phyloP scores from a whole-genome alignment of 441 rosid genomes.

The Erysimum cheiri region DNA sequence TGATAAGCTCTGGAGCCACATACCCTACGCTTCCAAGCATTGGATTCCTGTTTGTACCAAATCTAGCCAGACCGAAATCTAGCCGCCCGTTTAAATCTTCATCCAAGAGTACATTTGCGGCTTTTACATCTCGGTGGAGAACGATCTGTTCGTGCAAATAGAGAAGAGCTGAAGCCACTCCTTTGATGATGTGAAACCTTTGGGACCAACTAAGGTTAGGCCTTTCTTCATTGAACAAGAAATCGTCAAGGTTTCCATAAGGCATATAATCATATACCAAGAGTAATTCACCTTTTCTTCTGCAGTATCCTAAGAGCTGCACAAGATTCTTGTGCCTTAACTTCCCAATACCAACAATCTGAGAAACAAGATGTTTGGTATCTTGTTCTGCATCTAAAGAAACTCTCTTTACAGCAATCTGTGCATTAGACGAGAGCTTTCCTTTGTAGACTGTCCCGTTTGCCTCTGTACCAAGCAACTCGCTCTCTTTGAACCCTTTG shows the following conservation, averaged over 20 bases:
- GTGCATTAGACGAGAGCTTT: conserved; percentile 47
- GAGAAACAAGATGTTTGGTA: conserved; percentile 65
- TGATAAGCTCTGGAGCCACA: conserved; percentile 64
- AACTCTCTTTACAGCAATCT: conserved; percentile 63
- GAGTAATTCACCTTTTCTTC: conserved; percentile 62
- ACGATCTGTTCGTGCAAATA: conserved; percentile 71
- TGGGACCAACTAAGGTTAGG: conserved; percentile 54
- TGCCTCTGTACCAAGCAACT: conserved; percentile 54
- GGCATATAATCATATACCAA: conserved; percentile 69
- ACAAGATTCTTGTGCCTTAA: conserved; percentile 67
- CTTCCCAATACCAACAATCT: conserved; percentile 61
- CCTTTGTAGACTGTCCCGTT: conserved; percentile 68
- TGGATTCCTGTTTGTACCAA: conserved; percentile 53
- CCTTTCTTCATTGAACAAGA: conserved; percentile 42
- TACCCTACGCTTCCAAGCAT: conserved; percentile 73
- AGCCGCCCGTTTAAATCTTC: conserved; percentile 56
- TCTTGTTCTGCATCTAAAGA: conserved; percentile 54
- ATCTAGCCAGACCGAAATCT: conserved; percentile 72
- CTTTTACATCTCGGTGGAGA: conserved; percentile 72
- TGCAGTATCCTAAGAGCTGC: conserved; percentile 65
- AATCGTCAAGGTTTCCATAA: conserved; percentile 61
- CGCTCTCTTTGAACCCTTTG: conserved; percentile 58
- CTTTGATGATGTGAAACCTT: conserved; percentile 57
- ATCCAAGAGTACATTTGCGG: conserved; percentile 63
- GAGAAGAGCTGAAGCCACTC: conserved; percentile 59